Percentiles rank a stretch among this genome's conserved stretches.
phyloP scores from a whole-genome alignment of 176 grass and related monocot genomes.

The Eleusine indica region DNA sequence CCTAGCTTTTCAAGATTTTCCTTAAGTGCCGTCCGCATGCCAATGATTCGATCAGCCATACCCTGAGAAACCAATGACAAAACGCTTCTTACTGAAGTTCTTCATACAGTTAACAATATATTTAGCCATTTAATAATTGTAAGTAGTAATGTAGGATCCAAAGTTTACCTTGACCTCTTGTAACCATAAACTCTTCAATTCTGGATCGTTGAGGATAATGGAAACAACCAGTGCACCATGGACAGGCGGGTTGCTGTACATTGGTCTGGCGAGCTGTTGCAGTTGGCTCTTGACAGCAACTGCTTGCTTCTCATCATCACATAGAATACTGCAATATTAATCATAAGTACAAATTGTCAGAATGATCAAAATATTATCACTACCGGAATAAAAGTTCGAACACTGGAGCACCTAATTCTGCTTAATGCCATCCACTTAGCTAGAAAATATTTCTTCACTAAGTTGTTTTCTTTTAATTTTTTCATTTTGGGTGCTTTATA shows the following conservation, averaged over 20 bases:
- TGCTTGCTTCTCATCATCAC: conserved; percentile 91
- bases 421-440: conserved; percentile 6
- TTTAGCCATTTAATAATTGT: conserved; percentile 2
- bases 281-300: conserved; percentile 95
- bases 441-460: not conserved
- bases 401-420: not conserved
- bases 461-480: not conserved
- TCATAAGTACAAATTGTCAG: conserved; percentile 1
- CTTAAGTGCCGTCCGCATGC: conserved; percentile 82
- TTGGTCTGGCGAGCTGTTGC: conserved; percentile 92
- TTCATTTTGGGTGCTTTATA: not conserved
- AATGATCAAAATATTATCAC: conserved; percentile 7
- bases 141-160: not conserved
- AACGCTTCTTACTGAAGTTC: not conserved
- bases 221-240: conserved; percentile 92
- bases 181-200: conserved; percentile 88
- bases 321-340: conserved; percentile 71
- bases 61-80: conserved; percentile 44
- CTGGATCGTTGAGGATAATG: conserved; percentile 84
- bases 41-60: conserved; percentile 97
- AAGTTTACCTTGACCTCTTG: conserved; percentile 89
- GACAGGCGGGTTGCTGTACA: conserved; percentile 97
- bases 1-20: conserved; percentile 81
- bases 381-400: conserved; percentile 12
- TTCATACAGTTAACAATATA: conserved; percentile 3